Conservation (phyloP, 176 grass and related monocot species). For the Cenchrus purpureus region DNA sequence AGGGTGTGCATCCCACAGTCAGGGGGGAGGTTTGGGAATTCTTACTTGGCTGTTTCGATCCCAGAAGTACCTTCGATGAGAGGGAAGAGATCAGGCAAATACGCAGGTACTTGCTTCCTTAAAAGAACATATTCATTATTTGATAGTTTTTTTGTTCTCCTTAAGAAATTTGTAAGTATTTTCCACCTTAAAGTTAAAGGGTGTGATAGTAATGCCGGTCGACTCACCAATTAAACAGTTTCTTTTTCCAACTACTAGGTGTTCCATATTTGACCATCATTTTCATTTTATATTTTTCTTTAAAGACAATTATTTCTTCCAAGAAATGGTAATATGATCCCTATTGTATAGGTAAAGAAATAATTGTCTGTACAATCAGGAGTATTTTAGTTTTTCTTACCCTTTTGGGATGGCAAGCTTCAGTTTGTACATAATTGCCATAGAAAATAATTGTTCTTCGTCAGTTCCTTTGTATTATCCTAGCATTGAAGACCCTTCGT, state of each 20-base stretch:
- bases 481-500: background rate
- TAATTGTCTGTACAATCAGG: background rate
- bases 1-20: conserved; percentile 98
- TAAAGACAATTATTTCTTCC: background rate
- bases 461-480: conserved; percentile 11
- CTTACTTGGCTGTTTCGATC: conserved; percentile 96
- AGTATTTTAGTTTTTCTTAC: conserved; percentile 14
- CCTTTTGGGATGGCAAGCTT: background rate
- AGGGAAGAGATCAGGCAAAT: conserved; percentile 89
- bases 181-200: conserved; percentile 8
- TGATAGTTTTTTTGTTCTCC: conserved; percentile 9
- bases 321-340: background rate
- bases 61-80: conserved; percentile 90
- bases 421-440: background rate
- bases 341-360: background rate
- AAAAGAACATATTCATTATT: conserved; percentile 29
- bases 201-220: background rate
- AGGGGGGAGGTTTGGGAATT: conserved; percentile 98
- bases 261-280: background rate
- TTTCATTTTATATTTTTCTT: background rate
- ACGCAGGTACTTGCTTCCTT: conserved; percentile 70
- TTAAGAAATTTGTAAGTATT: conserved; percentile 1
- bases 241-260: background rate
- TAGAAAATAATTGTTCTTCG: conserved; percentile 14
- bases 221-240: conserved; percentile 28